Conservation (phyloP, 495 filamentous ascomycete genomes). For the Talaromyces stipitatus region DNA sequence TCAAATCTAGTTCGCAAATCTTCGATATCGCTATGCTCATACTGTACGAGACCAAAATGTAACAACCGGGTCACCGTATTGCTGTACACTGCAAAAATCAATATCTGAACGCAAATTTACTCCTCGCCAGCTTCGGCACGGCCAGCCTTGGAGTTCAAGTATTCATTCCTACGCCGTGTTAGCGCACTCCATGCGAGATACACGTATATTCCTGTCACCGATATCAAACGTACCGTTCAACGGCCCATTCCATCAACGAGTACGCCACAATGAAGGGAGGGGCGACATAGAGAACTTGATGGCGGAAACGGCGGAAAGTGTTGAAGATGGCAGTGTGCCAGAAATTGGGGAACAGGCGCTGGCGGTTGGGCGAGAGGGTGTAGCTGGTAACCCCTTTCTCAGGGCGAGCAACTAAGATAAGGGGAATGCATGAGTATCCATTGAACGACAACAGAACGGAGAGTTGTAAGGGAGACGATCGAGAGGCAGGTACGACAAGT, state of each 20-base stretch:
- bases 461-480: neutral
- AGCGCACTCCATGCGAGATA: neutral
- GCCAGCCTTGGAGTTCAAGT: slow-evolving; percentile 84
- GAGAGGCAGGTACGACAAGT: neutral
- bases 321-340: slow-evolving; percentile 59
- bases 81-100: neutral
- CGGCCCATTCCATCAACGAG: slow-evolving; percentile 76
- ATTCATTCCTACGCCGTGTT: slow-evolving; percentile 64
- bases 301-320: slow-evolving; percentile 47
- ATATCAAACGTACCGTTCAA: slow-evolving; percentile 56
- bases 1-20: neutral
- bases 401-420: slow-evolving; percentile 15
- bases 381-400: slow-evolving; percentile 60
- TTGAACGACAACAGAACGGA: neutral
- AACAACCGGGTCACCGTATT: neutral
- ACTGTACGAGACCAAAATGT: slow-evolving; percentile 1
- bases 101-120: slow-evolving; percentile 20
- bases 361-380: slow-evolving; percentile 55
- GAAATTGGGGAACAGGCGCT: slow-evolving; percentile 55
- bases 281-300: slow-evolving; percentile 74
- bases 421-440: neutral
- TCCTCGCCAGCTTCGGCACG: slow-evolving; percentile 41
- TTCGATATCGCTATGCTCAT: neutral
- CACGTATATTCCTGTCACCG: neutral
- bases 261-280: slow-evolving; percentile 73